Conservation (phyloP, 805 yeast genomes). For the Saturnispora diversa region DNA sequence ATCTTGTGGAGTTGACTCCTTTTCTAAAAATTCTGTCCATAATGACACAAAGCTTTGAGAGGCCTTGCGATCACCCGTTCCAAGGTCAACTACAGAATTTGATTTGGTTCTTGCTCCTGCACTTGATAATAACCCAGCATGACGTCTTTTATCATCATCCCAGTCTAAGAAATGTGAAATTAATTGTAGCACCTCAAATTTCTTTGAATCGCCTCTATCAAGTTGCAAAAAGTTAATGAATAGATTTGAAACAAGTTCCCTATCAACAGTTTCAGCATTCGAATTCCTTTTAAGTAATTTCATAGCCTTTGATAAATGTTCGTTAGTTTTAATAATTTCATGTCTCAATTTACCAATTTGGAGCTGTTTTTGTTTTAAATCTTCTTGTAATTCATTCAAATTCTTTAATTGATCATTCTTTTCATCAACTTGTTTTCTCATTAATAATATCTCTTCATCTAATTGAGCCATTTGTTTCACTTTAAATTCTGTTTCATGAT, state of each 20-base stretch:
- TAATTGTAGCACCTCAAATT: slow-evolving; percentile 83
- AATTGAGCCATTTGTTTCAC: slow-evolving; percentile 18
- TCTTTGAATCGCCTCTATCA: slow-evolving; percentile 90
- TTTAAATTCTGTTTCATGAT: slow-evolving; percentile 16
- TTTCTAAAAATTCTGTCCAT: slow-evolving; percentile 76
- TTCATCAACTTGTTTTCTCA: slow-evolving; percentile 12
- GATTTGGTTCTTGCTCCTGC: slow-evolving; percentile 21
- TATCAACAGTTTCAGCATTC: slow-evolving; percentile 71
- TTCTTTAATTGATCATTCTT: slow-evolving; percentile 18
- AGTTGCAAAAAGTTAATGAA: slow-evolving; percentile 75
- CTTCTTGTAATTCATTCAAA: slow-evolving; percentile 39
- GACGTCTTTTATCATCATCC: slow-evolving; percentile 72
- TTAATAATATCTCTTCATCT: slow-evolving; percentile 16
- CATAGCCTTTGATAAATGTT: slow-evolving; percentile 89
- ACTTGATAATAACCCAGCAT: slow-evolving; percentile 55
- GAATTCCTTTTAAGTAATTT: slow-evolving; percentile 73
- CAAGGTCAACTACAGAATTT: slow-evolving; percentile 28
- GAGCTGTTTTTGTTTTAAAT: slow-evolving; percentile 60
- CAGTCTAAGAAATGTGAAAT: slow-evolving; percentile 78
- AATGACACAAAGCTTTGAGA: slow-evolving; percentile 50
- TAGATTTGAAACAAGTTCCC: slow-evolving; percentile 80
- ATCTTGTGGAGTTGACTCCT: slow-evolving; percentile 43
- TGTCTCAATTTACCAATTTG: slow-evolving; percentile 87
- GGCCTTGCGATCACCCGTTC: slow-evolving; percentile 21
- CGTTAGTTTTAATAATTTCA: slow-evolving; percentile 88